These are phyloP conservation scores for Apiospora koreana DNA, from an alignment of 2,329 filamentous ascomycete species.

Conservation along the genomic window DNA sequence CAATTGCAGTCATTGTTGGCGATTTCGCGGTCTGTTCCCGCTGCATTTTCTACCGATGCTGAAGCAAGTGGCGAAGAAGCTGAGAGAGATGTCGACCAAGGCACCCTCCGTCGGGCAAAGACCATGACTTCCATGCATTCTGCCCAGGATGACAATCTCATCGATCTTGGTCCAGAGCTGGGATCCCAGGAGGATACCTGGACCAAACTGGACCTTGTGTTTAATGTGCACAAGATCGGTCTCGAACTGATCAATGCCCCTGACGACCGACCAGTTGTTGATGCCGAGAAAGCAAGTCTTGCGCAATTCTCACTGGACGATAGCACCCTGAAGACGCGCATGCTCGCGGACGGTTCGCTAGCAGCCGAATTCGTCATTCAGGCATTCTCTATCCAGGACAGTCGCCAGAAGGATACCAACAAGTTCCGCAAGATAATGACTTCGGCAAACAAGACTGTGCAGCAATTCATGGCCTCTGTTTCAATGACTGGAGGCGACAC, in stretches of 20 bases:
- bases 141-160: constrained; percentile 41
- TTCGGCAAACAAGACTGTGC: constrained; percentile 88
- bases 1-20: constrained; percentile 90
- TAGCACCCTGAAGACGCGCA: constrained; percentile 86
- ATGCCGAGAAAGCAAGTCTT: constrained; percentile 77
- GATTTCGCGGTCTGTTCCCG: constrained; percentile 83
- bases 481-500: constrained; percentile 87
- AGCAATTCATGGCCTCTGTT: constrained; percentile 97
- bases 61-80: constrained; percentile 74
- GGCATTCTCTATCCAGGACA: constrained; percentile 93
- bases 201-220: constrained; percentile 92
- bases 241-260: constrained; percentile 82
- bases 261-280: constrained; percentile 75
- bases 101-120: constrained; percentile 50
- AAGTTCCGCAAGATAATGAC: constrained; percentile 99
- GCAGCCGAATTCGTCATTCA: constrained; percentile 93
- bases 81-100: constrained; percentile 69
- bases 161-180: constrained; percentile 70
- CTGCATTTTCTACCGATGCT: constrained; percentile 76
- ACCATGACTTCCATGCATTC: constrained; percentile 41
- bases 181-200: constrained; percentile 70
- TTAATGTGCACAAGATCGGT: constrained; percentile 84
- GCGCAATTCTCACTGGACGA: constrained; percentile 94
- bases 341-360: constrained; percentile 88
- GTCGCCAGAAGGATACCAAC: constrained; percentile 83